Evolutionary conservation across 805 yeast species (phyloP).

Genomic region (Huiozyma sinensis): DNA sequence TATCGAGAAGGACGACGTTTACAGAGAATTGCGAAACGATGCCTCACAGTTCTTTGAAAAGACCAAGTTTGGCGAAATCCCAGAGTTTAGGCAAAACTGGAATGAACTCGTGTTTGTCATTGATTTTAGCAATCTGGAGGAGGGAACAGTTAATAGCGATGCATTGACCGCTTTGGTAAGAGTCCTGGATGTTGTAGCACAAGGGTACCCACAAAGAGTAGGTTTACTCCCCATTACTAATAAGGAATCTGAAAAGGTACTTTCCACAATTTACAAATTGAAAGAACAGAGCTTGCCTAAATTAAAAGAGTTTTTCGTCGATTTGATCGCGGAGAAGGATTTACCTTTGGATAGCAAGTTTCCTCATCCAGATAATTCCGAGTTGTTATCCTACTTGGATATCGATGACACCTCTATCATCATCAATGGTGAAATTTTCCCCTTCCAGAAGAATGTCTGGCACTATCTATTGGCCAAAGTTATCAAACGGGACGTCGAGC

Average conservation of each 20-base stretch:
- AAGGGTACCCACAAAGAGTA: slow-evolving; percentile 64
- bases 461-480: slow-evolving; percentile 43
- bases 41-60: slow-evolving; percentile 37
- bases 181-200: slow-evolving; percentile 37
- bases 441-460: slow-evolving; percentile 42
- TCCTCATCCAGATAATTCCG: slow-evolving; percentile 13
- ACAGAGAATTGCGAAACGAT: slow-evolving; percentile 34
- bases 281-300: slow-evolving; percentile 5
- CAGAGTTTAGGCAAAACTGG: slow-evolving; percentile 60
- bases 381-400: slow-evolving; percentile 26
- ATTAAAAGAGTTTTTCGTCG: slow-evolving; percentile 5
- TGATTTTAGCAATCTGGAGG: slow-evolving; percentile 34
- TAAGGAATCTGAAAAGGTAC: slow-evolving; percentile 9
- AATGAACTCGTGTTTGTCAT: slow-evolving; percentile 64
- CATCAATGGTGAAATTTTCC: slow-evolving; percentile 61
- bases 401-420: slow-evolving; percentile 43
- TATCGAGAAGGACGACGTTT: slow-evolving; percentile 51
- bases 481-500: slow-evolving; percentile 39
- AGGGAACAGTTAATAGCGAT: slow-evolving; percentile 27
- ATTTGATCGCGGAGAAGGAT: slow-evolving; percentile 11
- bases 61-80: slow-evolving; percentile 49
- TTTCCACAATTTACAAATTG: slow-evolving; percentile 19
- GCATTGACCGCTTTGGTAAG: slow-evolving; percentile 43
- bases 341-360: neutral
- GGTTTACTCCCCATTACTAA: slow-evolving; percentile 63